Evolutionary conservation across 2,329 filamentous ascomycete species (phyloP), one percentile per base, ranked within the genome.

Genomic region (Dactylella cylindrospora): DNA sequence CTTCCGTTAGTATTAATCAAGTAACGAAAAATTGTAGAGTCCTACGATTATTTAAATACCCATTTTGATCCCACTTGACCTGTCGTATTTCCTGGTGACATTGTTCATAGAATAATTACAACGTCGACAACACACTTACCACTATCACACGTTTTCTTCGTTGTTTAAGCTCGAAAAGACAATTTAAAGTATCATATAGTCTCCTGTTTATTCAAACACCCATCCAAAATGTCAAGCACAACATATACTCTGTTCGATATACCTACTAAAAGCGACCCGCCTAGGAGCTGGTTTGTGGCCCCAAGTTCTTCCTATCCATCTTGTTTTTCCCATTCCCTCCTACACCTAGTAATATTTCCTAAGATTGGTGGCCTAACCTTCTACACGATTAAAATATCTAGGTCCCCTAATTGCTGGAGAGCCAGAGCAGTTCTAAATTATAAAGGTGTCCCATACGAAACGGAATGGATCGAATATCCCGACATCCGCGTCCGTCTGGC

Each of bases 381-480:
- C n/a, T n/a, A n/a, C n/a, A n/a, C n/a, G n/a, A n/a, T n/a, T n/a
- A 67, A 71, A 17, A n/a, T 12, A 33, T 28, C n/a, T 22, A 71
- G 72, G 66, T 73, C 75, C n/a, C 75, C 77, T 2, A 80, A 80
- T 61, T 76, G 77, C 12, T 79, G 74, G 72, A 80, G 80, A 68
- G 68, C 73, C n/a, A 76, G 78, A 13, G 66, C 74, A 2, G 76
- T 78, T 0, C 72, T 80, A 3, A 78, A 78, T 66, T 76, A 76
- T 73, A 80, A 80, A 65, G 19, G 35, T 1, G 40, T 76, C 3
- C 70, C 76, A 0, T 79, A 79, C 70, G 70, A 67, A n/a, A 79
- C 78, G 6, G 66, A 69, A 50, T 84, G 80, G 78, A 74, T 82
- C 0, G 68, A 75, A 5, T 68, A 84, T 4, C 76, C 77, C 3